phyloP scores from a whole-genome alignment of 2,329 filamentous ascomycete genomes.

The Neobulgaria alba region DNA sequence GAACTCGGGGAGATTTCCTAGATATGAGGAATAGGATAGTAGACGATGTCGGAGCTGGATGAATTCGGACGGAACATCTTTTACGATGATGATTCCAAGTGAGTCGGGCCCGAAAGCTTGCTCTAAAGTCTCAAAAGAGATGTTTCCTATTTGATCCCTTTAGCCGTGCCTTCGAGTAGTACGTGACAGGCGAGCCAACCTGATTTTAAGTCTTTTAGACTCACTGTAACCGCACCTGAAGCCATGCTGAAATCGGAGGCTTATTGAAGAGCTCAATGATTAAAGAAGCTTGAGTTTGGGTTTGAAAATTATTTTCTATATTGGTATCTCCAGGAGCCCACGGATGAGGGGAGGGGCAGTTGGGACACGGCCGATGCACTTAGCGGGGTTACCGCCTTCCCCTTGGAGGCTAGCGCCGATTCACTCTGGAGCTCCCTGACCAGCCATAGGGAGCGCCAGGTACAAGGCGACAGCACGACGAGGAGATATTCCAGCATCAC shows the following conservation, averaged over 20 bases:
- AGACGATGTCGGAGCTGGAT: conserved; percentile 61
- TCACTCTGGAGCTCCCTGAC: too few species aligned
- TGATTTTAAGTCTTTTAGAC: conserved; percentile 49
- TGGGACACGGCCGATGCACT: too few species aligned
- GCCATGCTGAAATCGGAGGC: conserved; percentile 15
- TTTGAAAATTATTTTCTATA: conserved; percentile 1
- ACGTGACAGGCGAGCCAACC: conserved; percentile 33
- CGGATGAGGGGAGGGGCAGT: neutral
- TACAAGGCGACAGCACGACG: too few species aligned
- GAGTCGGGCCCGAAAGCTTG: conserved; percentile 85
- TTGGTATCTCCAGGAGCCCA: neutral
- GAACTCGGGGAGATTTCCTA: conserved; percentile 66
- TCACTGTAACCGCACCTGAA: conserved; percentile 39
- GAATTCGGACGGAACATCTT: conserved; percentile 69
- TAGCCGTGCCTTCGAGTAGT: conserved; percentile 1
- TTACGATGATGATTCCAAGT: conserved; percentile 88
- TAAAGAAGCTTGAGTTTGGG: neutral
- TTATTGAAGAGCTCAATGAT: neutral
- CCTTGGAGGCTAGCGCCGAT: neutral
- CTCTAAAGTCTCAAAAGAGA: conserved; percentile 61
- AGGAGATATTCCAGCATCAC: too few species aligned
- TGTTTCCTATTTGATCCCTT: conserved; percentile 41
- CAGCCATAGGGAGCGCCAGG: too few species aligned
- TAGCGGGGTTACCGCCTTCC: neutral
- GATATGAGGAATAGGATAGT: conserved; percentile 80